Percentiles rank a stretch among this genome's conserved stretches.
Evolutionary conservation across 371 early-diverging fungal genomes (phyloP).

Genomic region (Smittium culicis): DNA sequence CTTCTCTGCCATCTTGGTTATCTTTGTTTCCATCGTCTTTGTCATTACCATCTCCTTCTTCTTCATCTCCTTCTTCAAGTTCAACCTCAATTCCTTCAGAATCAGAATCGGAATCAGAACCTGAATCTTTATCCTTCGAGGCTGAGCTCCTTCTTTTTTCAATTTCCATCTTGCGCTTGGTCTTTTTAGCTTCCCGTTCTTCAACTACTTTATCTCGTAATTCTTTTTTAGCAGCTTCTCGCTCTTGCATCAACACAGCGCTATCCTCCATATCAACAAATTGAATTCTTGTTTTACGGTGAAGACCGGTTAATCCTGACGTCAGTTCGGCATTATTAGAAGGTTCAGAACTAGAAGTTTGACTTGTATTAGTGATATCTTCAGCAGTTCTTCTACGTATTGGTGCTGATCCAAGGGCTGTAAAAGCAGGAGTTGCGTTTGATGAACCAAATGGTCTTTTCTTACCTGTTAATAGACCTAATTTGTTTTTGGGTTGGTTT

Average conservation of each 20-base stretch:
- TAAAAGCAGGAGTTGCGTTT: not conserved
- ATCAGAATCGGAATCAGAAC: not conserved
- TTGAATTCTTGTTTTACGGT: not conserved
- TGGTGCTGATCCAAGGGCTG: not conserved
- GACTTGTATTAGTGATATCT: not conserved
- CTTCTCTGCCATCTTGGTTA: too few relatives aligned
- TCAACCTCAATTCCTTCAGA: not conserved
- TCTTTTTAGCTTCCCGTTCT: slow-evolving; percentile 9
- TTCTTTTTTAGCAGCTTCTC: slow-evolving; percentile 5
- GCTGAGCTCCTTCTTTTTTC: not conserved
- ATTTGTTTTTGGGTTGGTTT: slow-evolving; percentile 7
- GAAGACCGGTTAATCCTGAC: not conserved
- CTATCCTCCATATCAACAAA: slow-evolving; percentile 11
- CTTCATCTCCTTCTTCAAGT: slow-evolving; percentile 5
- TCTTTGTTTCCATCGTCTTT: too few relatives aligned
- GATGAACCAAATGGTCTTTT: not conserved
- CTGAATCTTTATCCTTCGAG: not conserved
- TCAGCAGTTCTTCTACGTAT: not conserved
- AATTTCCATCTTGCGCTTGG: not conserved
- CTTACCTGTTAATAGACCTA: slow-evolving; percentile 4
- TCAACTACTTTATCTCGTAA: slow-evolving; percentile 4
- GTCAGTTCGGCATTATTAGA: not conserved
- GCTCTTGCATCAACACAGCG: slow-evolving; percentile 7
- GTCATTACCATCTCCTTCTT: not conserved
- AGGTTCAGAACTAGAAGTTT: not conserved